Percentiles rank a stretch among this genome's conserved stretches.
Conservation (phyloP, 768 basidiomycete species). For the Psilocybe cyanescens region DNA sequence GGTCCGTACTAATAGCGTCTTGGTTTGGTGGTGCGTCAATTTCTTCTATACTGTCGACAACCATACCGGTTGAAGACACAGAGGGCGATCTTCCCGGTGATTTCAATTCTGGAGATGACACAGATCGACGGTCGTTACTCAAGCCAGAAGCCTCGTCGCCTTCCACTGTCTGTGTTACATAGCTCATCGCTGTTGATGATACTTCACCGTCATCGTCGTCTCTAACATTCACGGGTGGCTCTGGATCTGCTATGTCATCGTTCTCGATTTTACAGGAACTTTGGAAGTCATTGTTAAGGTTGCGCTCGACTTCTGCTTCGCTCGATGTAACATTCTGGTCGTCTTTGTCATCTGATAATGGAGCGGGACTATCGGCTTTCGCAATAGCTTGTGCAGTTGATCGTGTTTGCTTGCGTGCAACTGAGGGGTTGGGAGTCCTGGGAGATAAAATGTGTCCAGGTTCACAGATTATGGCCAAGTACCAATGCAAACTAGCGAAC, state of each 20-base stretch:
- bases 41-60: slow-evolving; percentile 10
- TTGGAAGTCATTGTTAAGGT: slow-evolving; percentile 30
- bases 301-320: slow-evolving; percentile 37
- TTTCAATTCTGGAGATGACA: not conserved
- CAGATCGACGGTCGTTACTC: no score
- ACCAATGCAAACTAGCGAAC: slow-evolving; percentile 86
- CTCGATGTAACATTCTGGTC: slow-evolving; percentile 23
- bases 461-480: slow-evolving; percentile 90
- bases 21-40: not conserved
- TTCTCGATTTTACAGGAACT: slow-evolving; percentile 28
- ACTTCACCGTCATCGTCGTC: slow-evolving; percentile 2
- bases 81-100: not conserved
- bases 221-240: not conserved
- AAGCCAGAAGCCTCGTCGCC: no score
- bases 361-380: not conserved
- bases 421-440: slow-evolving; percentile 2
- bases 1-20: slow-evolving; percentile 1
- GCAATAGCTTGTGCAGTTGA: slow-evolving; percentile 8
- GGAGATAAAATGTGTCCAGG: slow-evolving; percentile 65
- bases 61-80: not conserved
- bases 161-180: slow-evolving; percentile 5
- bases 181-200: slow-evolving; percentile 9
- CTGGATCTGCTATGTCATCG: not conserved
- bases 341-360: slow-evolving; percentile 10
- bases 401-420: slow-evolving; percentile 26